Conservation (phyloP, 129 eudicot genomes). For the Saussurea involucrata region DNA sequence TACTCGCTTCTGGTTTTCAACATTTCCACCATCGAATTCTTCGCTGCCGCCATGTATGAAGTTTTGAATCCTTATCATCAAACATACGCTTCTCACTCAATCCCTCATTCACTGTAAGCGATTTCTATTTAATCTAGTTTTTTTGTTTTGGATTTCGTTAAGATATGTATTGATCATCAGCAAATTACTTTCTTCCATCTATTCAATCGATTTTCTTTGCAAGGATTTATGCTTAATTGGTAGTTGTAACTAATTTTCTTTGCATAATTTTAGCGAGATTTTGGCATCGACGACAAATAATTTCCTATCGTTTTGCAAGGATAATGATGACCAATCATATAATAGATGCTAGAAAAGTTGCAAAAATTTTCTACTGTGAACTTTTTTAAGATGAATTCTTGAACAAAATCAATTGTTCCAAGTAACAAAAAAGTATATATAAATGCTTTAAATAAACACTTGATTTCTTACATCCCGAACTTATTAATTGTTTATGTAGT, state of each 20-base stretch:
- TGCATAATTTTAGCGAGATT: not conserved
- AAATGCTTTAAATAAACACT: too few species aligned
- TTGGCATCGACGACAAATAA: not conserved
- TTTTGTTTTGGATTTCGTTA: not conserved
- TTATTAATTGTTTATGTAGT: too few species aligned
- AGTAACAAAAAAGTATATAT: too few species aligned
- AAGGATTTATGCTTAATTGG: too few species aligned
- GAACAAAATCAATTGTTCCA: too few species aligned
- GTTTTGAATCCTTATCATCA: not conserved
- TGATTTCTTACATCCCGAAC: too few species aligned
- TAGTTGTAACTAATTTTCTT: too few species aligned
- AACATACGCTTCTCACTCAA: not conserved
- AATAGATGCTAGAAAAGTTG: too few species aligned
- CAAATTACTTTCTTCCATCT: not conserved
- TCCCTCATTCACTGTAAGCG: not conserved
- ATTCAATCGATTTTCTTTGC: not conserved
- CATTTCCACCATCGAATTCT: not conserved
- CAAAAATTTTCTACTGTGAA: too few species aligned
- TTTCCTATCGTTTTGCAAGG: too few species aligned
- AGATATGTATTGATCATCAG: not conserved
- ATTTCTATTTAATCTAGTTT: not conserved
- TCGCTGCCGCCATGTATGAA: not conserved
- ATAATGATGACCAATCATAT: too few species aligned
- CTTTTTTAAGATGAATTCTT: too few species aligned
- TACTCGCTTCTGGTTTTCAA: not conserved